phyloP scores from a whole-genome alignment of 495 filamentous ascomycete species.

The Aspergillus indologenus region DNA sequence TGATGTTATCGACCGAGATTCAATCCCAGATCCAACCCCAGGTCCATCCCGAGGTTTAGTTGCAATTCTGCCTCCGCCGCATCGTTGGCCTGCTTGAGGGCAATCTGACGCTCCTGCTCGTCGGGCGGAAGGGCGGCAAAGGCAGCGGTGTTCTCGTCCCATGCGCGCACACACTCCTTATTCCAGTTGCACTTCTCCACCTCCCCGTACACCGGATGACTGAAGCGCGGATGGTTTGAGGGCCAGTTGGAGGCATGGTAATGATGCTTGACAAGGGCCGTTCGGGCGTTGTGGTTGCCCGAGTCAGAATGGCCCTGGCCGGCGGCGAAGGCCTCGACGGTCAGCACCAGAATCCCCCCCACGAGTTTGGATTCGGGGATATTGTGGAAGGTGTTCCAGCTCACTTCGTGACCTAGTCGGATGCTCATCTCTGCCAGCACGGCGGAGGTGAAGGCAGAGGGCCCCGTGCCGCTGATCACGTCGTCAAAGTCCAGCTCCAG shows the following conservation, averaged over 20 bases:
- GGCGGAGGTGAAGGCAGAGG: constrained; percentile 61
- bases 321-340: constrained; percentile 61
- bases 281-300: constrained; percentile 55
- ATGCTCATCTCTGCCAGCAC: constrained; percentile 57
- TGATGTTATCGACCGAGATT: not conserved
- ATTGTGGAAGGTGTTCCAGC: constrained; percentile 57
- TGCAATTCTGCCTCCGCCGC: not conserved
- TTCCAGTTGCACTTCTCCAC: constrained; percentile 65
- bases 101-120: constrained; percentile 48
- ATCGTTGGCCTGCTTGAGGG: constrained; percentile 11
- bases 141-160: constrained; percentile 52
- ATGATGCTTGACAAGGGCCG: constrained; percentile 60
- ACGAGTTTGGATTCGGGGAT: constrained; percentile 55
- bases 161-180: constrained; percentile 52
- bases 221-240: constrained; percentile 53
- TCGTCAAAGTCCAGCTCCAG: constrained; percentile 64
- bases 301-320: constrained; percentile 64
- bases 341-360: constrained; percentile 55
- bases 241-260: constrained; percentile 65
- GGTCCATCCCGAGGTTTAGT: not conserved
- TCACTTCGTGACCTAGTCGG: constrained; percentile 32
- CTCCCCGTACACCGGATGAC: constrained; percentile 58
- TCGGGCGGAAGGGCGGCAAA: constrained; percentile 45
- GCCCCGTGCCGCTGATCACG: constrained; percentile 64
- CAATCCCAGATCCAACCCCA: not conserved